phyloP scores from a whole-genome alignment of 225 moss, liverwort and hornwort species.

The Climacium dendroides region DNA sequence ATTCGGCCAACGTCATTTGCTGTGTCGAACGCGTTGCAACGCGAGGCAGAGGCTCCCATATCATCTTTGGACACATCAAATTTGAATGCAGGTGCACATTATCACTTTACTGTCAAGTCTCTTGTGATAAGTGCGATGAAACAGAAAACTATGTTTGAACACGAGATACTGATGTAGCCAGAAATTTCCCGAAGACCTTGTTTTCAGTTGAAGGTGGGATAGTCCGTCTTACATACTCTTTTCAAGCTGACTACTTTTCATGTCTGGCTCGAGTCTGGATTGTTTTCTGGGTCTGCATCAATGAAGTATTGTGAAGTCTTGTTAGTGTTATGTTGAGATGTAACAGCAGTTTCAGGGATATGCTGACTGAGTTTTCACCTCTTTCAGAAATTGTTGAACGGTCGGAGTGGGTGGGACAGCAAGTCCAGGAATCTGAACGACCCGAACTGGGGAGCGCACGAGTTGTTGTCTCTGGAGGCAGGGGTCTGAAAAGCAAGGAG shows the following conservation, averaged over 20 bases:
- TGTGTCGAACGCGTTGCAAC: conserved; percentile 7
- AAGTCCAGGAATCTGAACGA: conserved; percentile 66
- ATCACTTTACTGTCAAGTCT: background rate
- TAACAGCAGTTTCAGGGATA: background rate
- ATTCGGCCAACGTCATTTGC: conserved; percentile 82
- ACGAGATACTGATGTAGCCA: background rate
- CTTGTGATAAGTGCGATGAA: background rate
- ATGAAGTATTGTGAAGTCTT: background rate
- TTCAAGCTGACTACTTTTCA: background rate
- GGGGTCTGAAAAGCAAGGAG: conserved; percentile 74
- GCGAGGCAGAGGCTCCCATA: conserved; percentile 44
- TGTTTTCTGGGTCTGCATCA: background rate
- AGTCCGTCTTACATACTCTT: background rate
- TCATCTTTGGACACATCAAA: conserved; percentile 44
- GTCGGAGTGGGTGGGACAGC: conserved; percentile 86
- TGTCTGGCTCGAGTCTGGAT: background rate
- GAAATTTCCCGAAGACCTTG: background rate
- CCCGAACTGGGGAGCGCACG: conserved; percentile 85
- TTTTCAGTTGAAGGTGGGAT: background rate
- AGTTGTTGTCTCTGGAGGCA: conserved; percentile 81
- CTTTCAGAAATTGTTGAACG: conserved; percentile 40
- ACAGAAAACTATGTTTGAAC: background rate
- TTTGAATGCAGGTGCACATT: conserved; percentile 47
- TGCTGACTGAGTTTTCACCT: background rate
- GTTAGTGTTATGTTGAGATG: background rate